phyloP scores from a whole-genome alignment of 148 eudicot species.

The Silene latifolia region DNA sequence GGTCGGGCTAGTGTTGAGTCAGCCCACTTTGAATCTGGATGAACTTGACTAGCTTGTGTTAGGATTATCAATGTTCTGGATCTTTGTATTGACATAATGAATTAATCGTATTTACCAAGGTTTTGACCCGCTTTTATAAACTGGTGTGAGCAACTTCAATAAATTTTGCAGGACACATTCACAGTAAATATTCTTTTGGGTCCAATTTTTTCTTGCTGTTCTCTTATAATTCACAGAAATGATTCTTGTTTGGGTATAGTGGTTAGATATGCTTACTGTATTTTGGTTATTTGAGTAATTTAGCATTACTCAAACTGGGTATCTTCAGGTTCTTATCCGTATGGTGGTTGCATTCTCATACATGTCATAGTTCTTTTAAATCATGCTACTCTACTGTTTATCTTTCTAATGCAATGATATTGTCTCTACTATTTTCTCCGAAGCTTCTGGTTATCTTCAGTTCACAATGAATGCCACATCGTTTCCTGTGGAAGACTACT shows the following conservation, averaged over 20 bases:
- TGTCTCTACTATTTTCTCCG: slow-evolving; percentile 6
- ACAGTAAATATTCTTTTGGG: neutral
- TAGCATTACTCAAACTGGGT: neutral
- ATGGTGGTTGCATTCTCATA: neutral
- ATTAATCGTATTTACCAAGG: no score
- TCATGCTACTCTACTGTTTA: neutral
- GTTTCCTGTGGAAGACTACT: slow-evolving; percentile 59
- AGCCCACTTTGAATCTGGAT: no score
- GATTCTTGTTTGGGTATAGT: no score
- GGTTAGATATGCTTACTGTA: neutral
- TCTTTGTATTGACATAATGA: no score
- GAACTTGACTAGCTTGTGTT: no score
- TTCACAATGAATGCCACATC: slow-evolving; percentile 69
- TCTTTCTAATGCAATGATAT: slow-evolving; percentile 5
- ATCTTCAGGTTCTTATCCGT: neutral
- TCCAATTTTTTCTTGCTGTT: neutral
- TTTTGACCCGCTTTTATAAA: no score
- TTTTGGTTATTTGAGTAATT: neutral
- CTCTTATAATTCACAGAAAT: no score
- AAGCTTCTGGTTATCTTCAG: slow-evolving; percentile 68
- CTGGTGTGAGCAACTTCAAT: no score
- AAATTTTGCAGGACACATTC: neutral
- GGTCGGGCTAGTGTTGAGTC: no score
- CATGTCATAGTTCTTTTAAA: neutral
- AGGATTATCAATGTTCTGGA: no score